Evolutionary conservation across 2,329 filamentous ascomycete genomes (phyloP), one percentile per base, ranked within the genome.

Genomic region (Colletotrichum orchidophilum): DNA sequence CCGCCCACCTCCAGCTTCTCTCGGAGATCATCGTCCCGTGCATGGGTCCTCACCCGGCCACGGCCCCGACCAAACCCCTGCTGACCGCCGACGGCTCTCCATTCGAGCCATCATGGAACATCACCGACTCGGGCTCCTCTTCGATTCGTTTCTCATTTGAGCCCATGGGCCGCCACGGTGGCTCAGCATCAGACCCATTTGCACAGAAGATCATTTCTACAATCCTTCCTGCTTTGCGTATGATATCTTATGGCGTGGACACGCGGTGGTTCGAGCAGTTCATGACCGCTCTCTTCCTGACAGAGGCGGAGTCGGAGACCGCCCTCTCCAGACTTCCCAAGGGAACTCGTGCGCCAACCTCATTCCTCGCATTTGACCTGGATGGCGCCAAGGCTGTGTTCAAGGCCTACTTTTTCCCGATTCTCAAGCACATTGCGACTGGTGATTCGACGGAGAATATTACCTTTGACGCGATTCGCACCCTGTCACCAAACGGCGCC

Each of bases 341-440:
- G 57, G 53, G 69, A 29, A 70, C 72, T 26, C 76, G 73, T 11
- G 75, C 74, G 15, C 76, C 76, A 5, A 76, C 74, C 1, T 74
- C 73, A 5, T 77, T 77, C 27, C 71, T 77, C 0, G 76, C 76
- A 1, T 76, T 76, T 42, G 76, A 76, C n/a, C 76, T 77, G n/a
- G 71, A 75, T 12, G 74, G 74, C 1, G 65, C 58, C 7, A 70
- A 73, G 15, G 70, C 72, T 24, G 57, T 73, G 1, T 74, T 76
- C 67, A 77, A 76, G 55, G 75, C 74, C 3, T 77, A 77, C 49
- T 77, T 77, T 58, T 76, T 71, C 42, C 76, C 76, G 12, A 55
- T 75, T 7, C 75, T 76, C 63, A 77, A 77, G 67, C 75, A 74
- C 35, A 73, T 76, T 31, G 74, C 75, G 26, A 74, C 74, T 7